A percentile compares a stretch with the other conserved stretches of the same genome.
These are phyloP conservation scores for Fremontodendron californicum DNA, from an alignment of 345 rosid genomes.

Conservation along the genomic window DNA sequence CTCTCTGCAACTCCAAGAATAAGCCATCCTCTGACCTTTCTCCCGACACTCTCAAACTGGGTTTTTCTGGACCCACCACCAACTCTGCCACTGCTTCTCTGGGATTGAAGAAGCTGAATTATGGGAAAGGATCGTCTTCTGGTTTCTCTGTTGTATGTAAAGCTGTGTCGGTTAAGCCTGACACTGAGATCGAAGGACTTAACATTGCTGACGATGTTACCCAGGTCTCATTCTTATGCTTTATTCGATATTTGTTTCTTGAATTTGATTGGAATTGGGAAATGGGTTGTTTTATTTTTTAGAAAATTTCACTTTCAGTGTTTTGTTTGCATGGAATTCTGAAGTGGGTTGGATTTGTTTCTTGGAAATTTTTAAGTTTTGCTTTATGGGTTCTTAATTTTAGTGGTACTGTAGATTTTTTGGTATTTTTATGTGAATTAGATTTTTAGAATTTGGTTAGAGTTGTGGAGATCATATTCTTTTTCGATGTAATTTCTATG, in stretches of 20 bases:
- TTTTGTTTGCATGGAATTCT: background rate
- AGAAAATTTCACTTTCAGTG: background rate
- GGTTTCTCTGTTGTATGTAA: slow-evolving; percentile 54
- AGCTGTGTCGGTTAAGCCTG: slow-evolving; percentile 59
- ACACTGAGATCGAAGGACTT: slow-evolving; percentile 58
- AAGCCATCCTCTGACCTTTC: slow-evolving; percentile 18
- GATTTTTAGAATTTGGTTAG: background rate
- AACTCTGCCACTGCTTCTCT: slow-evolving; percentile 11
- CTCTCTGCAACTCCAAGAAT: slow-evolving; percentile 29
- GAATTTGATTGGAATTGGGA: background rate
- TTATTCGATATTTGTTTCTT: background rate
- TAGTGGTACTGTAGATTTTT: too few relatives aligned
- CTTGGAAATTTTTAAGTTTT: background rate
- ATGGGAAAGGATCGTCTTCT: slow-evolving; percentile 20
- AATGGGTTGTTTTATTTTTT: slow-evolving; percentile 5
- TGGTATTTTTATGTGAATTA: background rate
- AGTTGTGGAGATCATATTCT: too few relatives aligned
- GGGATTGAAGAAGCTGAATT: slow-evolving; percentile 23
- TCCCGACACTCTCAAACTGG: slow-evolving; percentile 20
- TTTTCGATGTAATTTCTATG: background rate
- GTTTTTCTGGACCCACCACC: slow-evolving; percentile 20
- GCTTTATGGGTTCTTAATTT: too few relatives aligned
- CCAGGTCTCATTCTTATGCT: slow-evolving; percentile 38
- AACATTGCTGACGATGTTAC: slow-evolving; percentile 85
- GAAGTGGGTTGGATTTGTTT: slow-evolving; percentile 5